Percentiles rank a stretch among this genome's conserved stretches.
These are phyloP conservation scores for Fusarium agapanthi DNA, from an alignment of 2,329 filamentous ascomycete species.

Conservation along the genomic window DNA sequence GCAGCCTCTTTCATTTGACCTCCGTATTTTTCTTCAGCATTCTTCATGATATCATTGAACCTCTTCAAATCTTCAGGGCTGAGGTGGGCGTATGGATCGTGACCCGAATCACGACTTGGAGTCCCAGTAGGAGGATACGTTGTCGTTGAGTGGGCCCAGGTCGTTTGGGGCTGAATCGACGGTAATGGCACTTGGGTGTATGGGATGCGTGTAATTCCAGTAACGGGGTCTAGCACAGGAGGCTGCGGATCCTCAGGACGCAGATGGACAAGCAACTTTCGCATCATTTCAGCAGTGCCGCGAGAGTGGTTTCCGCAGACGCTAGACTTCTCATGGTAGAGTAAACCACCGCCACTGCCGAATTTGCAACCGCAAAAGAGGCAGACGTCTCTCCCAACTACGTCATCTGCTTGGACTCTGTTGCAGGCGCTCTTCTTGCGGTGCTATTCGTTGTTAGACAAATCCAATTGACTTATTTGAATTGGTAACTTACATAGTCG, in stretches of 20 bases:
- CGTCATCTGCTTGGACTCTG: slow-evolving; percentile 14
- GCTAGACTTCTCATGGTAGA: slow-evolving; percentile 55
- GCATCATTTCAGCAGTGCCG: slow-evolving; percentile 22
- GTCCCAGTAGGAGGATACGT: slow-evolving; percentile 1
- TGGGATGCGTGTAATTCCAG: background rate
- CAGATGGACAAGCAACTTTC: slow-evolving; percentile 4
- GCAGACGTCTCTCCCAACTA: slow-evolving; percentile 50
- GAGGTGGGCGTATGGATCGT: slow-evolving; percentile 58
- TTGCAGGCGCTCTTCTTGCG: slow-evolving; percentile 40
- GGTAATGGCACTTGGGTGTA: background rate
- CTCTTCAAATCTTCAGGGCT: slow-evolving; percentile 36
- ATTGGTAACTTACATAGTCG: slow-evolving; percentile 42
- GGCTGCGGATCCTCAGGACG: slow-evolving; percentile 1
- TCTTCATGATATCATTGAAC: slow-evolving; percentile 44
- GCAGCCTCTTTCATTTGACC: slow-evolving; percentile 55
- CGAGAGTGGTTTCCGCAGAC: slow-evolving; percentile 57
- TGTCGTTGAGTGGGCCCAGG: background rate
- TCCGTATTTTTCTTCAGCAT: slow-evolving; percentile 49
- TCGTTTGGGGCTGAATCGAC: background rate
- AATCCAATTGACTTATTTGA: background rate
- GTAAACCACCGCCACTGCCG: slow-evolving; percentile 50
- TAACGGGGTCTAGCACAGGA: background rate
- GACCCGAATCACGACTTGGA: slow-evolving; percentile 46
- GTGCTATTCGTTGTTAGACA: slow-evolving; percentile 42
- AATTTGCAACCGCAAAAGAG: slow-evolving; percentile 57